These are phyloP conservation scores for Didymella sp. DNA, from an alignment of 2,329 filamentous ascomycete genomes.

Conservation along the genomic window DNA sequence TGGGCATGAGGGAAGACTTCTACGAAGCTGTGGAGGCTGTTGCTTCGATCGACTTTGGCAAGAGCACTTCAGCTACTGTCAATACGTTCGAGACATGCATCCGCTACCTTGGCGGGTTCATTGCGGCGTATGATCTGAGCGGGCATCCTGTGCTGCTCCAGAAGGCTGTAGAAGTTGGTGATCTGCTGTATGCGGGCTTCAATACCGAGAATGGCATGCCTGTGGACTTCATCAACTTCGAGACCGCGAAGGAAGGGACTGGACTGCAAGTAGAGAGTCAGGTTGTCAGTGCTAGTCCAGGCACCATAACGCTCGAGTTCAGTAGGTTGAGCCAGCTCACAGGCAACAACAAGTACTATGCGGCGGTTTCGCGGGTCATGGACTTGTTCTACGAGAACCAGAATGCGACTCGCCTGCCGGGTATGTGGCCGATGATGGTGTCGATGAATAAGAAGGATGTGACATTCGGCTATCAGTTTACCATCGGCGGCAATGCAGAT, in stretches of 20 bases:
- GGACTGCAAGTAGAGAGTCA: slow-evolving; percentile 67
- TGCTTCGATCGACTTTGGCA: slow-evolving; percentile 82
- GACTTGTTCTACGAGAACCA: slow-evolving; percentile 79
- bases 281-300: slow-evolving; percentile 49
- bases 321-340: slow-evolving; percentile 88
- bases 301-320: slow-evolving; percentile 85
- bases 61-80: slow-evolving; percentile 69
- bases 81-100: slow-evolving; percentile 95
- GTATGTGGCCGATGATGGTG: slow-evolving; percentile 79
- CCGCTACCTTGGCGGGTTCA: slow-evolving; percentile 82
- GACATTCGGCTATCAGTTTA: slow-evolving; percentile 38
- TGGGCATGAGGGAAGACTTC: slow-evolving; percentile 80
- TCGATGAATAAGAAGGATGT: slow-evolving; percentile 42
- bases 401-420: slow-evolving; percentile 71
- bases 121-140: slow-evolving; percentile 87
- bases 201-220: slow-evolving; percentile 96
- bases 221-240: slow-evolving; percentile 59
- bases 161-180: slow-evolving; percentile 79
- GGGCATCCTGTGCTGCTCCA: slow-evolving; percentile 73
- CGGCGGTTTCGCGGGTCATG: slow-evolving; percentile 85
- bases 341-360: slow-evolving; percentile 81
- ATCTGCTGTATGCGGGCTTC: slow-evolving; percentile 80
- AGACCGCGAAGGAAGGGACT: slow-evolving; percentile 38
- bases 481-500: slow-evolving; percentile 46
- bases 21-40: slow-evolving; percentile 76